Evolutionary conservation across 2,329 filamentous ascomycete genomes (phyloP), one percentile per base, ranked within the genome.

Genomic region (Hypoxylon sp.): DNA sequence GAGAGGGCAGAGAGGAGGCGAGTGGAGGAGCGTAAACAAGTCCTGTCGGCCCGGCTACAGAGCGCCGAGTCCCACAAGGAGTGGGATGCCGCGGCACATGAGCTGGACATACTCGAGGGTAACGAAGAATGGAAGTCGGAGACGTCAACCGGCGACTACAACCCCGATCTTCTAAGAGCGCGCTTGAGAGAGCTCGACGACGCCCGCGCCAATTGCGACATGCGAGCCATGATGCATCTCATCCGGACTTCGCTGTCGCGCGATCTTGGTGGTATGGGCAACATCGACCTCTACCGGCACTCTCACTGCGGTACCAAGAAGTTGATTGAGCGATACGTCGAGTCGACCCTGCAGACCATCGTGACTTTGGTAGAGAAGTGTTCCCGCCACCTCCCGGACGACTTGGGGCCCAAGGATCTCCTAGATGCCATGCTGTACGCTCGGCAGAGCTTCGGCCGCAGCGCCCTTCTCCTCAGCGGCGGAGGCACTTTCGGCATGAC

Each of bases 401-500:
- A 80, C 4, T 69, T 89, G 31, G 85, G 88, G 47, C 79, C 85
- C 38, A 83, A 78, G 20, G 81, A 82, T 45, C 70, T 86, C 3
- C 78, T 92, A 4, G 88, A 93, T 51, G 85, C 87, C 54, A 80
- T 95, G 62, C 74, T 93, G 41, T 84, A 85, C 52, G 84, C 90
- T 1, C 84, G 91, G 33, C 90, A 93, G 69, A 89, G 90, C 29
- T 96, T 92, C 69, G 92, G 92, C n/a, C 83, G 92, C 60, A 95
- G 88, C 62, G 92, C 91, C 0, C 77, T 97, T 47, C 79, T 96
- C 8, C 79, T 97, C 8, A 96, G 92, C 3, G 92, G 92, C 6
- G 92, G 92, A 2, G 92, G 89, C 1, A 95, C 92, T 0, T 92
- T 96, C 75, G 92, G 92, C 35, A 96, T 97, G 90, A 90, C 90